Base-by-base conservation (phyloP, 2,329 filamentous ascomycete species). In the Aspergillus pseudonomiae region DNA sequence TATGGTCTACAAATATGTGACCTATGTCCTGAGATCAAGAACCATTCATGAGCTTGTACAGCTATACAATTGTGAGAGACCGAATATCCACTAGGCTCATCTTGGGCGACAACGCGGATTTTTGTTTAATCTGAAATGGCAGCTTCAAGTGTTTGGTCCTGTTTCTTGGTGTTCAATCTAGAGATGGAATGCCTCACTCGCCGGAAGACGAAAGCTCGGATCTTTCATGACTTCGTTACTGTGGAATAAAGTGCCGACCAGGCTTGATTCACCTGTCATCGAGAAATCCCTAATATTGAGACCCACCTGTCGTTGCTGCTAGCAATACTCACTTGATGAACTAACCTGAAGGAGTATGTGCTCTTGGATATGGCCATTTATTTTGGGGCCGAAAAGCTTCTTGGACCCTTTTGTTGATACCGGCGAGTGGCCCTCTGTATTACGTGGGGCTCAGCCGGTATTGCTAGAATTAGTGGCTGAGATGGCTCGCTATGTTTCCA, bases 141-240 rank as follows among this genome's bases (percentile, higher is more conserved):
- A 68, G 36, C 60, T 67, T 3, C 65, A 65, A n/a, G 60, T 30
- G 19, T 62, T 66, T 52, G 67, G 63, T 3, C 19, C 61, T 10
- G 61, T 60, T 9, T 50, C 62, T 6, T 63, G 62, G 24, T 10
- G 50, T 68, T 4, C 65, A 66, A 28, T 43, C 28, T 2, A 24
- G 16, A 6, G 10, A 30, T 36, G 12, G 45, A n/a, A 1, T 3
- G 3, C 3, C 46, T 7, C 45, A 55, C 7, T 67, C 65, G 0
- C 67, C 65, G 1, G 67, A 67, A 16, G 65, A 65, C 5, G 28
- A 67, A 45, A 50, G 63, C 32, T 72, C 69, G 68, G 70, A 71
- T n/a, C 65, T 71, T 34, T 61, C 69, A 53, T 72, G 70, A 68
- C 59, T 70, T 2, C 71, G 71, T 2, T 70, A 73, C 54, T 74